Evolutionary conservation across 1,284 basidiomycete genomes (phyloP).

Genomic region (Ustilago loliicola): DNA sequence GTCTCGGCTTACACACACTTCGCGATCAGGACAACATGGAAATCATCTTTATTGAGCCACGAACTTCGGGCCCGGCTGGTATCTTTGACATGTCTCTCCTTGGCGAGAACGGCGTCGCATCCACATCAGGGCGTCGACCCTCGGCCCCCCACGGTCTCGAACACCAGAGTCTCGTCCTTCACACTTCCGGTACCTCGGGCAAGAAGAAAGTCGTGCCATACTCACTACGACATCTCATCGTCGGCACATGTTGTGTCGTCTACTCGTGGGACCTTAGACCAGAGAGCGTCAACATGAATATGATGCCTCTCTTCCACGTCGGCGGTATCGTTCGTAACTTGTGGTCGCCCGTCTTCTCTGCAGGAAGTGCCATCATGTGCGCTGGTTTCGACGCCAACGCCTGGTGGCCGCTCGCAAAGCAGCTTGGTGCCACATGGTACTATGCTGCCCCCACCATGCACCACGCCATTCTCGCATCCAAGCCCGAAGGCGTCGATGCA

Average conservation of each 20-base stretch:
- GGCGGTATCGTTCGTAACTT: constrained; percentile 70
- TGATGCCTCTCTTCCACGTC: constrained; percentile 71
- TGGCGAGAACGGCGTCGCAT: constrained; percentile 45
- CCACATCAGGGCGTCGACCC: constrained; percentile 51
- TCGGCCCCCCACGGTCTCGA: constrained; percentile 62
- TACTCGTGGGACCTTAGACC: constrained; percentile 67
- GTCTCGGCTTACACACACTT: constrained; percentile 60
- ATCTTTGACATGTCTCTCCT: constrained; percentile 66
- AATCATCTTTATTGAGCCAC: constrained; percentile 67
- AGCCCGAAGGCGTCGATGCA: constrained; percentile 63
- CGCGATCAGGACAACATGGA: constrained; percentile 66
- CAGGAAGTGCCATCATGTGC: constrained; percentile 69
- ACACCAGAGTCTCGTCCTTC: constrained; percentile 68
- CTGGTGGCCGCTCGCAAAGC: constrained; percentile 68
- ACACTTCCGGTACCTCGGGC: constrained; percentile 70
- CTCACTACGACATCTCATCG: constrained; percentile 68
- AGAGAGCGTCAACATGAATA: constrained; percentile 70
- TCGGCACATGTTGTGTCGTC: constrained; percentile 69
- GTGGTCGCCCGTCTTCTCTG: constrained; percentile 69
- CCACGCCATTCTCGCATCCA: constrained; percentile 69
- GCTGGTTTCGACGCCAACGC: constrained; percentile 69
- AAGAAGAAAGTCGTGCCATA: constrained; percentile 71
- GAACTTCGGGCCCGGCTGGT: constrained; percentile 63
- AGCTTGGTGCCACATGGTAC: constrained; percentile 70
- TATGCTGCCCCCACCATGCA: constrained; percentile 71